Percentiles rank a stretch among this genome's conserved stretches.
Conservation (phyloP, 257 asterid genomes). For the Solanum sitiens region DNA sequence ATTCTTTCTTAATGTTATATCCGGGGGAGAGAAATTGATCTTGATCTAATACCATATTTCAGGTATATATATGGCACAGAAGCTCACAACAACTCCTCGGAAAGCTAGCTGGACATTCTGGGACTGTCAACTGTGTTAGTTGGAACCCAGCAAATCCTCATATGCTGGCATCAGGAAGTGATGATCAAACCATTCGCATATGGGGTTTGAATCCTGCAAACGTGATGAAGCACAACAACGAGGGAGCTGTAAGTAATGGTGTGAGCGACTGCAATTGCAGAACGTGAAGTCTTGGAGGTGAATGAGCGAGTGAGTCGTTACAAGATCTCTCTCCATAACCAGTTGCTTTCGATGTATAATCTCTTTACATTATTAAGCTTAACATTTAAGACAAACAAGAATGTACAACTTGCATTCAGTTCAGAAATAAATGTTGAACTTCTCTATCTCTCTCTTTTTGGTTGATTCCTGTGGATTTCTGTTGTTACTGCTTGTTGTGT, state of each 20-base stretch:
- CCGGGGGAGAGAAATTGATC: not conserved
- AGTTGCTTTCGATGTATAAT: constrained; percentile 42
- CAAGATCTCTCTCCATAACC: constrained; percentile 15
- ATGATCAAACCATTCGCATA: constrained; percentile 72
- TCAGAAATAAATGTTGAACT: constrained; percentile 20
- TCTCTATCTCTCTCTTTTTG: not conserved
- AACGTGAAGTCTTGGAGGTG: constrained; percentile 26
- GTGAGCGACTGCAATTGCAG: constrained; percentile 53
- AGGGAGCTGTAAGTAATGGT: constrained; percentile 46
- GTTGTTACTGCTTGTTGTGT: not conserved
- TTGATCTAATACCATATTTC: not conserved
- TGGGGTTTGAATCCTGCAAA: constrained; percentile 68
- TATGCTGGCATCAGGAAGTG: constrained; percentile 88
- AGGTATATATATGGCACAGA: constrained; percentile 85
- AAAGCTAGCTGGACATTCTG: constrained; percentile 59
- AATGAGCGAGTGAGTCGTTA: not conserved
- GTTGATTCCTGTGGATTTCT: not conserved
- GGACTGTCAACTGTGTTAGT: constrained; percentile 80
- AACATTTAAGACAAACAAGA: constrained; percentile 19
- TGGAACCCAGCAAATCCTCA: constrained; percentile 84
- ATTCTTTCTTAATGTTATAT: not conserved
- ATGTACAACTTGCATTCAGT: constrained; percentile 35
- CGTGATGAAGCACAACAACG: constrained; percentile 11
- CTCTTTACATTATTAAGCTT: constrained; percentile 27
- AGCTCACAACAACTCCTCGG: constrained; percentile 43